Evolutionary conservation across 352 stramenopile species (phyloP).

Genomic region (Pythium utonaiense): DNA sequence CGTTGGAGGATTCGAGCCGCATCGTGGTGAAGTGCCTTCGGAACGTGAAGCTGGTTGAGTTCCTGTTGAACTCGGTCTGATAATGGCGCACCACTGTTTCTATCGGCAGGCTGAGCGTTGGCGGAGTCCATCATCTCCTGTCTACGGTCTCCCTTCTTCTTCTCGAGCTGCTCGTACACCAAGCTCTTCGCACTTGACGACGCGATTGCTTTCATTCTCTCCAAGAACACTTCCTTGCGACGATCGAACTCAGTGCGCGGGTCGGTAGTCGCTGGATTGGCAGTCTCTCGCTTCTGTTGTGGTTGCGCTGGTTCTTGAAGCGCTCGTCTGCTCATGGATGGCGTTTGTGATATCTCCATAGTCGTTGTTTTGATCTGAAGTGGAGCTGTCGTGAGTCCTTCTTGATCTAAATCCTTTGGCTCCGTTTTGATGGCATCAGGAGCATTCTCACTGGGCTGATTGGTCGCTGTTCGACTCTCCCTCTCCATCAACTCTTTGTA

Average conservation of each 20-base stretch:
- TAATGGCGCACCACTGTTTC: constrained; percentile 15
- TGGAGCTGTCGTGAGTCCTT: constrained; percentile 9
- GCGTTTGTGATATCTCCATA: not conserved
- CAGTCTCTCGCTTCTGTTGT: not conserved
- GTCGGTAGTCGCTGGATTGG: not conserved
- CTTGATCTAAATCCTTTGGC: constrained; percentile 32
- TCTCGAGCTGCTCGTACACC: constrained; percentile 70
- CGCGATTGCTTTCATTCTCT: constrained; percentile 75
- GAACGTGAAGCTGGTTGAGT: constrained; percentile 29
- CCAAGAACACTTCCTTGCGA: constrained; percentile 63
- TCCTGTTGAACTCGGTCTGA: constrained; percentile 12
- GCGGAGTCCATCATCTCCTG: not conserved
- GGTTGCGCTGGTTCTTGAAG: not conserved
- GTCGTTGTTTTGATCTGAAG: not conserved
- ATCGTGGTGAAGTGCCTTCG: constrained; percentile 39
- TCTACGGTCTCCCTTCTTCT: constrained; percentile 35
- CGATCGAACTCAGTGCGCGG: constrained; percentile 52
- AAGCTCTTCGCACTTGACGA: constrained; percentile 60
- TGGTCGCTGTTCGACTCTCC: constrained; percentile 7
- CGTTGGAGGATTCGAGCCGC: constrained; percentile 25
- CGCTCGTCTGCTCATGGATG: not conserved
- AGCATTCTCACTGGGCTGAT: not conserved
- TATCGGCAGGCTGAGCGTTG: not conserved
- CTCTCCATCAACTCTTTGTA: constrained; percentile 40
- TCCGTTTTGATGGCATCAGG: not conserved